Evolutionary conservation across 1,284 basidiomycete species (phyloP), one percentile per base, ranked within the genome.

Genomic region (Trichosporon asahii): DNA sequence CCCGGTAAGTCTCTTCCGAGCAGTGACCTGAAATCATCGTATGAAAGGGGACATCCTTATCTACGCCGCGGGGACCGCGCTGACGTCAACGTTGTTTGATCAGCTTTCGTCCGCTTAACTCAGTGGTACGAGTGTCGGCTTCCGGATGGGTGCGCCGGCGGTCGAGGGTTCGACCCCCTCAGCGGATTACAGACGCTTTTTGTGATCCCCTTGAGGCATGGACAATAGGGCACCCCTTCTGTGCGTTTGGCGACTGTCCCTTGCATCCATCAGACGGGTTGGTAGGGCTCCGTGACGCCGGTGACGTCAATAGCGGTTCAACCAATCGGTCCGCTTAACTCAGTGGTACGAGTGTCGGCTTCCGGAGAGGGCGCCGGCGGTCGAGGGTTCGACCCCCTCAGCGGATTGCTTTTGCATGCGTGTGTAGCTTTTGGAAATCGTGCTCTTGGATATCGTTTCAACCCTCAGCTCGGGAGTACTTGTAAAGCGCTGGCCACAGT

Each of bases 91-190:
- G 44, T 46, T 14, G 49, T 21, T 53, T 53, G 49, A 53, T 53
- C 49, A 53, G 49, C 49, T 23, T 53, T 18, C 49, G 49, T 53
- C 49, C 49, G 49, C 49, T 53, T 53, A 53, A 53, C 49, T 53
- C 49, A 53, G 49, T 53, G 49, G 49, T 53, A 53, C 49, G 49
- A 53, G 49, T 53, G 49, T 53, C 49, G 49, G 49, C 49, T 53
- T 53, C 49, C 49, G 49, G 49, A 53, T 53, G 5, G 49, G 49
- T 53, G 49, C 49, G 49, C 49, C 49, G 49, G 49, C 49, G 49
- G 49, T 53, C 49, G 49, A 53, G 49, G 49, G 49, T 53, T 53
- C 49, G 49, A 53, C 49, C 49, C 49, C 49, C 49, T 53, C 49
- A 53, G 49, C 49, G 49, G 49, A 53, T 53, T 53, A 25, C 49